Evolutionary conservation across 169 alveolate genomes (phyloP).

Genomic region (Cyclospora cayetanensis): DNA sequence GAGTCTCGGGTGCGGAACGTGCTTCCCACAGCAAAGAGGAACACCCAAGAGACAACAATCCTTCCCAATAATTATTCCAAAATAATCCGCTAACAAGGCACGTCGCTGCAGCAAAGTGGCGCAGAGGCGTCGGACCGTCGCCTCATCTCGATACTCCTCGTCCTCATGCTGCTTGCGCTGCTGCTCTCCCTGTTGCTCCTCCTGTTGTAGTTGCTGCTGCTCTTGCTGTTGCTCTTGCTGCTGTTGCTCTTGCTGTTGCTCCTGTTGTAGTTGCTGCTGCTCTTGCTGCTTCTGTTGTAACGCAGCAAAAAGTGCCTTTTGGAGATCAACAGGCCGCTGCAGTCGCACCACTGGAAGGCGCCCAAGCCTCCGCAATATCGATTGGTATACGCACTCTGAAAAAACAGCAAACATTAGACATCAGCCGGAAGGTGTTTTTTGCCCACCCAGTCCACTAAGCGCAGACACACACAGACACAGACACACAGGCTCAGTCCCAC

Average conservation of each 20-base stretch:
- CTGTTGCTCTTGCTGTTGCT: background rate
- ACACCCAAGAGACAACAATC: background rate
- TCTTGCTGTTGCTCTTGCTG: background rate
- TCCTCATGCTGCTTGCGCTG: no score
- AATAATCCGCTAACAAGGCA: background rate
- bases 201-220: background rate
- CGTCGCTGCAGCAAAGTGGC: background rate
- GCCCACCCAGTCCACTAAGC: background rate
- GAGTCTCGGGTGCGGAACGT: background rate
- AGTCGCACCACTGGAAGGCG: conserved; percentile 26
- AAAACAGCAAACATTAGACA: background rate
- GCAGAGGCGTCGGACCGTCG: background rate
- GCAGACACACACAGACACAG: background rate
- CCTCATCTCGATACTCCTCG: no score
- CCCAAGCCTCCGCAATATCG: conserved; percentile 45
- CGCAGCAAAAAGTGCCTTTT: background rate
- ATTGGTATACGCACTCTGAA: conserved; percentile 66
- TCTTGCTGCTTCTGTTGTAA: background rate
- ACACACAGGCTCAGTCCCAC: background rate
- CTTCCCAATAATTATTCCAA: background rate
- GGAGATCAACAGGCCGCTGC: background rate
- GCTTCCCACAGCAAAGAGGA: conserved; percentile 17
- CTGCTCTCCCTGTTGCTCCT: background rate
- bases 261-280: background rate
- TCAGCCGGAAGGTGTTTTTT: background rate